Evolutionary conservation across 805 yeast species (phyloP), one percentile per base, ranked within the genome.

Genomic region (Candida nitratophila): DNA sequence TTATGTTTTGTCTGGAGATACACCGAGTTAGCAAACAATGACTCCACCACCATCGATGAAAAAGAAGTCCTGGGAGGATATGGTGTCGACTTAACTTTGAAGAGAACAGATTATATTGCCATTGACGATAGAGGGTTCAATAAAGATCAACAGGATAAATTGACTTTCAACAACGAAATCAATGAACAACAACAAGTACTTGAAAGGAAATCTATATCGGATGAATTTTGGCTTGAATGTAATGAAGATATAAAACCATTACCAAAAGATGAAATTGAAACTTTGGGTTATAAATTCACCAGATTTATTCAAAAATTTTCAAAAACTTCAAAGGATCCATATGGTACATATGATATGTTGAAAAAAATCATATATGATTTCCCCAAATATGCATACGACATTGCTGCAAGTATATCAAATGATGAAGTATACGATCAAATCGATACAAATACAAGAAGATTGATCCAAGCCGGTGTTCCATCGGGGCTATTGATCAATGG

Each of bases 1-100:
- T 57, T 89, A 24, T 71, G 85, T 40, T 84, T 86, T 58, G 75
- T 82, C 2, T 77, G 95, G 83, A 74, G 96, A 51, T 82, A 88
- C 52, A 69, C 77, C 12, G 82, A 84, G 0, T 52, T 29, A 15
- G 37, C 15, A 1, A 45, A 17, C 14, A 53, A 39, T 2, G 19
- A 30, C 14, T 52, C 59, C 14, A 53, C 38, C 2, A 52, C 59
- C 14, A 53, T 38, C 2, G 19, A 30, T 16, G 52, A 59, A 15
- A 44, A 44, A 12, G 74, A 69, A 37, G 15, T 43, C 0, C 50
- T 80, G 8, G 51, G 71, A 10, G 93, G 91, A 0, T 87, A 79
- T 59, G 93, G 89, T 1, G 80, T 74, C 16, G 83, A 75, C 37
- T 57, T 83, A 37, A 74, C 81, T 1, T 54, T 84, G 47, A 84